Percentiles rank a stretch among this genome's conserved stretches.
phyloP scores from a whole-genome alignment of 352 stramenopile species.

The Phytophthora sansomeana region DNA sequence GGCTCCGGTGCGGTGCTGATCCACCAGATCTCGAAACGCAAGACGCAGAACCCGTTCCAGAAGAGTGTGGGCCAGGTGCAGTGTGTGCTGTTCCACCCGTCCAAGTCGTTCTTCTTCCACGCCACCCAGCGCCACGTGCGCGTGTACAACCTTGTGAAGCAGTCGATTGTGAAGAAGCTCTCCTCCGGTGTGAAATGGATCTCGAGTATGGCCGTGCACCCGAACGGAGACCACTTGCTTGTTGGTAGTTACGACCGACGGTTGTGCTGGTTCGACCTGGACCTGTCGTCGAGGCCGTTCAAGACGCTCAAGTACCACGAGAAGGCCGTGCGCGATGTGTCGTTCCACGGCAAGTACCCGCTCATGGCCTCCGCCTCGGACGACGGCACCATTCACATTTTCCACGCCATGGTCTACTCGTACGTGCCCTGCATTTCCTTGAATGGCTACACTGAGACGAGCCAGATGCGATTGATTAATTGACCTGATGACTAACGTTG shows the following conservation, averaged over 20 bases:
- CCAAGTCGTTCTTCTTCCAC: conserved; percentile 99
- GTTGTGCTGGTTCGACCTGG: conserved; percentile 99
- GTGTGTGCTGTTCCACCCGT: conserved; percentile 97
- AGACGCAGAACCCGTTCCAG: conserved; percentile 97
- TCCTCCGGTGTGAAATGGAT: conserved; percentile 99
- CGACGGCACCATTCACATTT: conserved; percentile 99
- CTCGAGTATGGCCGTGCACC: conserved; percentile 98
- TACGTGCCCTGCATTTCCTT: conserved; percentile 52
- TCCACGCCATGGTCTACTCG: conserved; percentile 99
- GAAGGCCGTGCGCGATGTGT: conserved; percentile 95
- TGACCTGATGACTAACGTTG: conserved; percentile 18
- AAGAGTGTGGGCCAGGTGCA: conserved; percentile 96
- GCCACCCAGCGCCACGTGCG: conserved; percentile 98
- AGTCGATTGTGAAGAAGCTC: conserved; percentile 98
- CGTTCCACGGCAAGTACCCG: conserved; percentile 96
- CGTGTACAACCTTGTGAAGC: conserved; percentile 99
- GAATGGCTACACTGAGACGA: conserved; percentile 29
- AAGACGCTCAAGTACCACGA: conserved; percentile 99
- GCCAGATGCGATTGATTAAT: conserved; percentile 3
- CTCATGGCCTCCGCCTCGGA: conserved; percentile 99
- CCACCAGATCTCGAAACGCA: conserved; percentile 98
- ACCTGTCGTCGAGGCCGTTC: conserved; percentile 97
- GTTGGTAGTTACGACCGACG: conserved; percentile 98
- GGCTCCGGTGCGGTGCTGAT: conserved; percentile 95
- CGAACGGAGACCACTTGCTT: conserved; percentile 98